Conservation (phyloP, 129 eudicot species). For the Pittosporum tobira region DNA sequence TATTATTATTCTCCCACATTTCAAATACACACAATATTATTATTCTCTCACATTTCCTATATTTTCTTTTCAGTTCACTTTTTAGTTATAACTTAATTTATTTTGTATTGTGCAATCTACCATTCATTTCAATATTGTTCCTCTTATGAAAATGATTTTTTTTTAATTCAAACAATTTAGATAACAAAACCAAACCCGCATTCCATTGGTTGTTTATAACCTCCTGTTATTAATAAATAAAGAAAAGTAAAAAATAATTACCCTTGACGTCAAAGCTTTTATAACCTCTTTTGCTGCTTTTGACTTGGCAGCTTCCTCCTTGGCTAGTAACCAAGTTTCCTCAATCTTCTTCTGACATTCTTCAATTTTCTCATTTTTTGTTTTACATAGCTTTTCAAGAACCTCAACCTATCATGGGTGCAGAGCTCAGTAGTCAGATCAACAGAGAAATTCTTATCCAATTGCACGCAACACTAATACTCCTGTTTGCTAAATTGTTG, state of each 20-base stretch:
- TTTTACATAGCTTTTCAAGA: constrained; percentile 24
- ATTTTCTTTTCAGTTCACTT: background rate
- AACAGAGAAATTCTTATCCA: background rate
- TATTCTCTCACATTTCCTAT: background rate
- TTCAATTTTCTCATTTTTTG: constrained; percentile 18
- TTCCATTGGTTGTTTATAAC: too few species aligned
- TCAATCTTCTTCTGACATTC: constrained; percentile 17
- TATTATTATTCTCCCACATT: background rate
- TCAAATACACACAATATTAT: background rate
- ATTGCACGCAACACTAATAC: constrained; percentile 2
- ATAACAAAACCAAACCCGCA: too few species aligned
- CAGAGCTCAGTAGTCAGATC: background rate
- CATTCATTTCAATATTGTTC: too few species aligned
- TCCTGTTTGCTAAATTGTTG: background rate
- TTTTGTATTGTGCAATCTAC: too few species aligned
- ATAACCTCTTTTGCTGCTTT: constrained; percentile 53
- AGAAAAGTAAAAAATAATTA: constrained; percentile 4
- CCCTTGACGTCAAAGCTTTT: constrained; percentile 50
- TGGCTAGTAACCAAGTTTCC: constrained; percentile 26
- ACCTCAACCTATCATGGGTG: constrained; percentile 22
- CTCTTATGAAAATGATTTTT: too few species aligned
- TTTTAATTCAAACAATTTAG: too few species aligned
- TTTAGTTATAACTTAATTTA: too few species aligned
- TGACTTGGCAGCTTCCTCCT: constrained; percentile 38
- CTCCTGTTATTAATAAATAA: background rate